Percentiles rank a stretch among this genome's conserved stretches.
Conservation (phyloP, 768 basidiomycete genomes). For the Mycena amicta region DNA sequence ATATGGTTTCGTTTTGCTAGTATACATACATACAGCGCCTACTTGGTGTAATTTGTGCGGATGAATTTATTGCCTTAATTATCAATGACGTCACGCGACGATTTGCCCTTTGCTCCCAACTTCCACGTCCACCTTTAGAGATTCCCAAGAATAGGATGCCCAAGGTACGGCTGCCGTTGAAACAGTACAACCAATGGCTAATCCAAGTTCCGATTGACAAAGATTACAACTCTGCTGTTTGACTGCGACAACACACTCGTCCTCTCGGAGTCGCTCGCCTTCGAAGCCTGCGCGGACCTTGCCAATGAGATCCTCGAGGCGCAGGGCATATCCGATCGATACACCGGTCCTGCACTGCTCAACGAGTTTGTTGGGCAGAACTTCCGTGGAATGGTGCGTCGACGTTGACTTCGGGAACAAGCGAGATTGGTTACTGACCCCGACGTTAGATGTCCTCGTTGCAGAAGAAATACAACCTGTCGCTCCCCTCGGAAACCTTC, state of each 20-base stretch:
- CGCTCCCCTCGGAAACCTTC: conserved; percentile 16
- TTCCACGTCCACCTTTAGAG: neutral
- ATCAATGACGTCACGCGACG: neutral
- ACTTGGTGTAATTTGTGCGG: no score
- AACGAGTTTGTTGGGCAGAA: conserved; percentile 29
- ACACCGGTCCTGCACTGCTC: conserved; percentile 26
- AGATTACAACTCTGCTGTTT: conserved; percentile 29
- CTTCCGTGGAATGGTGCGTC: conserved; percentile 22
- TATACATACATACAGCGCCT: no score
- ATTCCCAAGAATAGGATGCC: neutral
- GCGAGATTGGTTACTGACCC: neutral
- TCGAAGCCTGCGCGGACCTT: conserved; percentile 29
- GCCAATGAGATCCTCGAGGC: conserved; percentile 26
- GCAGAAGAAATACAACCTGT: conserved; percentile 20
- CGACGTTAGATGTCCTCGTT: conserved; percentile 23
- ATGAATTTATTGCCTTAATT: no score
- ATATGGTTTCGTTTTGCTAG: no score
- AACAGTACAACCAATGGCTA: neutral
- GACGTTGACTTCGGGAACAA: neutral
- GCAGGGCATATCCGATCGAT: conserved; percentile 22
- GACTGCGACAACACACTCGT: conserved; percentile 31
- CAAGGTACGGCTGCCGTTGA: neutral
- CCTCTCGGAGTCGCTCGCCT: conserved; percentile 26
- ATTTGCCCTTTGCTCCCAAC: neutral
- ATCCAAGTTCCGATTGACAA: no score